Conservation (phyloP, 2,329 filamentous ascomycete species). For the Bipolaris zeicola region DNA sequence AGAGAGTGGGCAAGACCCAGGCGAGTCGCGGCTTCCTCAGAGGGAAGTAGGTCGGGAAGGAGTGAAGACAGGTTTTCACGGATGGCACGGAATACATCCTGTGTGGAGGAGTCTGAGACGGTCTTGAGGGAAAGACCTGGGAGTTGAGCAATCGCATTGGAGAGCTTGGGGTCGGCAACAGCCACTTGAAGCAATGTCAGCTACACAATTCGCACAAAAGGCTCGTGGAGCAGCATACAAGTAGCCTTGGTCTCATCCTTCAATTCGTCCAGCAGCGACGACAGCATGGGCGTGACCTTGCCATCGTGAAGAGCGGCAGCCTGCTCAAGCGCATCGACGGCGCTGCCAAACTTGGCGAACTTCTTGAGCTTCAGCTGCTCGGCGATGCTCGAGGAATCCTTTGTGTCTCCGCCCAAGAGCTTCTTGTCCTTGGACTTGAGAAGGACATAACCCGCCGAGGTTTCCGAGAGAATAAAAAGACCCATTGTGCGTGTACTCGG, state of each 20-base stretch:
- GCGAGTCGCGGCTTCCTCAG: conserved; percentile 91
- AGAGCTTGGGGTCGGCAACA: conserved; percentile 90
- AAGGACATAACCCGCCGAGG: conserved; percentile 85
- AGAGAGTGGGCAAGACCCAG: conserved; percentile 96
- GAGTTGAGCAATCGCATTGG: conserved; percentile 89
- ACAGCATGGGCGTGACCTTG: conserved; percentile 89
- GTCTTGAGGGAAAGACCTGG: conserved; percentile 84
- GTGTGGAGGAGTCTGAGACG: conserved; percentile 79
- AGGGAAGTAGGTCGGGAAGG: conserved; percentile 82
- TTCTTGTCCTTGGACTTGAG: conserved; percentile 99
- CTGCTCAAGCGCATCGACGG: conserved; percentile 87
- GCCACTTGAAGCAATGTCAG: conserved; percentile 59
- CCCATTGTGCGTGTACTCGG: conserved; percentile 44
- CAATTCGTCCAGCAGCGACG: conserved; percentile 81
- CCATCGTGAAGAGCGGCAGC: conserved; percentile 78
- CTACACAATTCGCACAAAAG: not conserved
- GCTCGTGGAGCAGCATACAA: conserved; percentile 33
- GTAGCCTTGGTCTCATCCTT: conserved; percentile 98
- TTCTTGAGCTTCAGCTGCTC: conserved; percentile 95
- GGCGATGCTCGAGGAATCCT: conserved; percentile 81
- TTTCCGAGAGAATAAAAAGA: conserved; percentile 49
- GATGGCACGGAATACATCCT: conserved; percentile 92
- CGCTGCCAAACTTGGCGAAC: conserved; percentile 96
- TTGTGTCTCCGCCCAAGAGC: conserved; percentile 77
- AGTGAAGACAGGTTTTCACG: conserved; percentile 87